Evolutionary conservation across 179 eudicot species (phyloP), one percentile per base, ranked within the genome.

Genomic region (Camellia oleifera): DNA sequence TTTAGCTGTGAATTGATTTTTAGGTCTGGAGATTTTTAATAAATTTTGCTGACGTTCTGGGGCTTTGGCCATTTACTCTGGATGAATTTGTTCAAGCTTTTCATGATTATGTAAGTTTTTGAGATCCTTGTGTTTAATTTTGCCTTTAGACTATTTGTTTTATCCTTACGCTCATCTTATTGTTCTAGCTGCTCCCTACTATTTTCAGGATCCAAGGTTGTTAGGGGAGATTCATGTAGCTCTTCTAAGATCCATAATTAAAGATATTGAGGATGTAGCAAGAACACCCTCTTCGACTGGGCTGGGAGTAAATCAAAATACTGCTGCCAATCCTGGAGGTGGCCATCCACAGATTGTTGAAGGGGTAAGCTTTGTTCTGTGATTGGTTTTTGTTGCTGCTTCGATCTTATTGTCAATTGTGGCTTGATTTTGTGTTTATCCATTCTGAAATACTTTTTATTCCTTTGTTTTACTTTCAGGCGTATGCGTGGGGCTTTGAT

Each of bases 401-500:
- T 46, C 15, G 42, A 13, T 68, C 42, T 68, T 0, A 5, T 10
- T 5, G 6, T 8, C 15, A 68, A 13, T 68, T 68, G 52, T 68
- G n/a, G 50, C 50, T 68, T 61, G 60, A 45, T 67, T 18, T 18
- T 75, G 4, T 26, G 58, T 74, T 52, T 52, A 52, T 54, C 54
- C 76, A 18, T 26, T 60, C 42, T 77, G 75, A 79, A 53, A 52
- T 46, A 54, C 64, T 42, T 67, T 60, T 74, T 8, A 4, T 11
- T 56, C 8, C 8, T n/a, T 20, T 61, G 40, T 32, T 32, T 77
- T 62, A 78, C 77, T 60, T 52, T 84, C 88, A 94, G 98, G 98
- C 97, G 74, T 94, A 89, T 85, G 83, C 94, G 58, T 94, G 98
- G 98, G 98, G 98, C 69, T 94, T 93, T 86, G 96, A 94, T 83